These are phyloP conservation scores for Pleomassaria siparia DNA, from an alignment of 2,329 filamentous ascomycete genomes.

Conservation along the genomic window DNA sequence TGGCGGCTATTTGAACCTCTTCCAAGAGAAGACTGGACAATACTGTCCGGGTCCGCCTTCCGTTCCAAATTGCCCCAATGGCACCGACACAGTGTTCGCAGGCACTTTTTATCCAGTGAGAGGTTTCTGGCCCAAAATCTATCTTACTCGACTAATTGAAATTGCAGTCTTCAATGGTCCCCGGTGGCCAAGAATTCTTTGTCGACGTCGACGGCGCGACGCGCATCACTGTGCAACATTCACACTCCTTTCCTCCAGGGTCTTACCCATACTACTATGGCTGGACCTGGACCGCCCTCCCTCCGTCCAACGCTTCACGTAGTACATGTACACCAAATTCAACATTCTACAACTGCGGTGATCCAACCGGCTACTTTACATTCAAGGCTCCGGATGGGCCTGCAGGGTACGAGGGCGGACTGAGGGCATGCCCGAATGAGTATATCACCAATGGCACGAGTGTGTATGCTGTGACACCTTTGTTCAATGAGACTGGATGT, in stretches of 20 bases:
- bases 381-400: constrained; percentile 17
- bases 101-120: constrained; percentile 16
- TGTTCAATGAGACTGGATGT: constrained; percentile 16
- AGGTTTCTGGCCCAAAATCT: background rate
- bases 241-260: constrained; percentile 16
- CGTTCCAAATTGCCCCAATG: constrained; percentile 16
- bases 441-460: constrained; percentile 5
- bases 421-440: constrained; percentile 15
- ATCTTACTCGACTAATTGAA: background rate
- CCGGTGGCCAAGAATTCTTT: constrained; percentile 23
- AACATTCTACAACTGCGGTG: constrained; percentile 16
- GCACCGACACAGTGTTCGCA: constrained; percentile 16
- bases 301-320: background rate
- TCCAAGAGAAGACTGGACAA: constrained; percentile 5
- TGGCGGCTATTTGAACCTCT: constrained; percentile 11
- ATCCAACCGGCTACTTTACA: constrained; percentile 17
- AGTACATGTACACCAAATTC: constrained; percentile 6
- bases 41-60: constrained; percentile 14
- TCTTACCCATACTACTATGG: constrained; percentile 18
- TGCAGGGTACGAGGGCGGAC: constrained; percentile 10
- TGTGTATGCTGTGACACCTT: constrained; percentile 19
- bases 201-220: constrained; percentile 16
- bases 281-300: constrained; percentile 9
- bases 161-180: constrained; percentile 14
- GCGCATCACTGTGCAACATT: constrained; percentile 20